Evolutionary conservation across 2,329 filamentous ascomycete species (phyloP), one percentile per base, ranked within the genome.

Genomic region (Whalleya microplaca): DNA sequence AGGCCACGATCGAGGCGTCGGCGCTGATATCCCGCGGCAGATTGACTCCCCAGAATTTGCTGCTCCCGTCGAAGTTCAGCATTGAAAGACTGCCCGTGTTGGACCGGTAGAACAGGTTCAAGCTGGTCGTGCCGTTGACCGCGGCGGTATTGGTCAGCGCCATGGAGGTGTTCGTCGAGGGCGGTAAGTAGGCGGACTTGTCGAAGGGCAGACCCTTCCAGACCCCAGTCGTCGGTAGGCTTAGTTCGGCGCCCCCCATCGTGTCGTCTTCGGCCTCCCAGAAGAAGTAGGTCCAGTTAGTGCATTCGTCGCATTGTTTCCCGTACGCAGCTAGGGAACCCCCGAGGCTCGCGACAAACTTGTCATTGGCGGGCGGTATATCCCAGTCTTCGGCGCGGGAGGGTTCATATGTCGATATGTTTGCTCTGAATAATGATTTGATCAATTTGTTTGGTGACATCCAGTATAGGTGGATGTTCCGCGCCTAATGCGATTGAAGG

Each of bases 41-140:
- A 20, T 37, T n/a, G 16, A 6, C 10, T 12, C 19, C 32, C 12
- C n/a, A 23, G 46, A 40, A 48, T 2, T 37, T n/a, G 8, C 21
- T 27, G 12, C 40, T 37, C 14, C 47, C 47, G 47, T 49, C 47
- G 47, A 49, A 49, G 47, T 23, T 27, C 23, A 49, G 18, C 12
- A 41, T 19, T n/a, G 37, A 23, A 12, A 49, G 21, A 23, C 40
- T 41, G 47, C 37, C 47, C 19, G 37, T 27, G 6, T 21, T 2
- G 32, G 47, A 19, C 32, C 41, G 46, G 47, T 49, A 42, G 47
- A 49, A 49, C 20, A 49, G 14, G 47, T 49, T 41, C 20, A 49
- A n/a, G 47, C 18, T 41, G 9, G 7, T 2, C 12, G 47, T 49
- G 9, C 19, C 47, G 20, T 41, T 21, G 32, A 27, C 16, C 19